phyloP scores from a whole-genome alignment of 139 green algal species.

The Coelastrella sp. region DNA sequence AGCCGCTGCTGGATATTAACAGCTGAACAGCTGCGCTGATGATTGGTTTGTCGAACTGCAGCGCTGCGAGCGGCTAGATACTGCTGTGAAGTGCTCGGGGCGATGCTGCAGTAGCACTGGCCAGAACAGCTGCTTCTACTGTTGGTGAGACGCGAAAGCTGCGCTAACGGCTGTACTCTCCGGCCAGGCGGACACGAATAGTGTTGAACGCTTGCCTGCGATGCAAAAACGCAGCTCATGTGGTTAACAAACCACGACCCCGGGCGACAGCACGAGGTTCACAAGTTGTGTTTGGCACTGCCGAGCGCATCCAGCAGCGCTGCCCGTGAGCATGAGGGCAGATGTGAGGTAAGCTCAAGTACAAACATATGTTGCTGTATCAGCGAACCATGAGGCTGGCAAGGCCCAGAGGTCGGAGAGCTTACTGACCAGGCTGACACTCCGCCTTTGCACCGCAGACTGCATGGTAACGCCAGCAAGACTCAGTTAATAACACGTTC shows the following conservation, averaged over 20 bases:
- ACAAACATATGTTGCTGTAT: no score
- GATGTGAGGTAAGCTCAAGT: no score
- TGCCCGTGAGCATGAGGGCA: no score
- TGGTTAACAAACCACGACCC: background rate
- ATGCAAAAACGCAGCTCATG: background rate
- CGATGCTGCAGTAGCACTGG: background rate
- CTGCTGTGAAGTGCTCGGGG: background rate
- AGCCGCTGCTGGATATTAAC: background rate
- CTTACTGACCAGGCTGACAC: background rate
- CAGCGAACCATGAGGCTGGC: no score
- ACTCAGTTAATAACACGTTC: background rate
- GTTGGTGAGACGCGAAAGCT: background rate
- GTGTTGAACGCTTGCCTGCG: background rate
- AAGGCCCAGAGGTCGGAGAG: no score
- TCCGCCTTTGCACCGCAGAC: background rate
- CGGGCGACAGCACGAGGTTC: background rate
- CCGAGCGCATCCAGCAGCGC: background rate
- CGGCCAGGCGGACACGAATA: background rate
- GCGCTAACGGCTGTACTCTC: background rate
- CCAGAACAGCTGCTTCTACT: background rate
- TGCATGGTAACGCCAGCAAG: background rate
- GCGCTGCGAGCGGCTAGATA: background rate
- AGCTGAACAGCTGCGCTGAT: background rate
- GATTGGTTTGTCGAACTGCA: background rate
- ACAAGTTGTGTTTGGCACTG: background rate